These are phyloP conservation scores for Syzygium aqueum DNA, from an alignment of 345 rosid genomes.

Conservation along the genomic window DNA sequence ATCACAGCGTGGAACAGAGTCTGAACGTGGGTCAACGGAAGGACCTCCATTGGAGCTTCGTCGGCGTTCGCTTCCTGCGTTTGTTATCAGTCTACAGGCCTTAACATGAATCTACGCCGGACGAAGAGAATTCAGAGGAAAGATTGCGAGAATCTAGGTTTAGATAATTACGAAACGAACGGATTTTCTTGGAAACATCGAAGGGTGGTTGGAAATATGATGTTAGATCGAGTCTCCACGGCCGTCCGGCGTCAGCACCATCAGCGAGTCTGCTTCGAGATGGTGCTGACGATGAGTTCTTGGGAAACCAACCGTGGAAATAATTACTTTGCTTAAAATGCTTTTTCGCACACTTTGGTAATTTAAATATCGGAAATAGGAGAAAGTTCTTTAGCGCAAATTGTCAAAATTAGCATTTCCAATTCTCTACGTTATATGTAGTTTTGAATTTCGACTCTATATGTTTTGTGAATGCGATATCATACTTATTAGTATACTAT, in stretches of 20 bases:
- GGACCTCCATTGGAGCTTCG: conserved; percentile 4
- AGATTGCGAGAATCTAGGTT: background rate
- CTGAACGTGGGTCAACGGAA: background rate
- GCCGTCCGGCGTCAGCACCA: background rate
- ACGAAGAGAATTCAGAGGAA: background rate
- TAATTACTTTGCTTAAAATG: background rate
- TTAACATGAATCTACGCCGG: background rate
- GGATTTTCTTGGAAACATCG: background rate
- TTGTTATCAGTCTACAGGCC: background rate
- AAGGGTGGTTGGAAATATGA: background rate
- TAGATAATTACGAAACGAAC: background rate
- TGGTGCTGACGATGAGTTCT: background rate
- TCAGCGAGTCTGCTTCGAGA: background rate
- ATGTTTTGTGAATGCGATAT: fast-evolving
- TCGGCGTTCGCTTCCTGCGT: background rate
- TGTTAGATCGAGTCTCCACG: background rate
- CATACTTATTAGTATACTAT: background rate
- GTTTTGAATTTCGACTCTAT: fast-evolving
- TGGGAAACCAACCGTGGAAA: fast-evolving
- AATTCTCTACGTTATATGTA: background rate
- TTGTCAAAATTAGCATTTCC: background rate
- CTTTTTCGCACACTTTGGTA: fast-evolving
- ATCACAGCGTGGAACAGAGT: background rate
- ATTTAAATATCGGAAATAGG: fast-evolving
- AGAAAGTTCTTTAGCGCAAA: background rate